These are phyloP conservation scores for Cucurbita moschata DNA, from an alignment of 306 rosid species.

Conservation along the genomic window DNA sequence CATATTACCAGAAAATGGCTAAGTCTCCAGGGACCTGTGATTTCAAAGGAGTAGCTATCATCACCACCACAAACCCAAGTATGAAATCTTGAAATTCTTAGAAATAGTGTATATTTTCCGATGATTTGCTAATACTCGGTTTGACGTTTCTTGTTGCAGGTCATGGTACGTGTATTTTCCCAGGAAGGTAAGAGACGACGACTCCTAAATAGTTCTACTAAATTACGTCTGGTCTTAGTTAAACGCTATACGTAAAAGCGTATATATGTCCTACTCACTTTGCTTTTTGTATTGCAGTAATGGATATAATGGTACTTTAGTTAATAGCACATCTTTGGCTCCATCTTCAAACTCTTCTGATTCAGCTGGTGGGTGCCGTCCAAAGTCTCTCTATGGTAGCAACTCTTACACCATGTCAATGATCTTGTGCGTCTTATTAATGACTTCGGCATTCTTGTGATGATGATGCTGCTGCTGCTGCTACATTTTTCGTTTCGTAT, in stretches of 20 bases:
- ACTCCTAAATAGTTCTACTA: not conserved
- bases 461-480: not conserved
- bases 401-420: not conserved
- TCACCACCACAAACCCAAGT: conserved; percentile 87
- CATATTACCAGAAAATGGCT: conserved; percentile 70
- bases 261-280: not conserved
- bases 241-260: not conserved
- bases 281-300: not conserved
- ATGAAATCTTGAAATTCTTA: conserved; percentile 16
- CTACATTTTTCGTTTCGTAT: not conserved
- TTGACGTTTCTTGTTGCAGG: not conserved
- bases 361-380: not conserved
- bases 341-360: conserved; percentile 4
- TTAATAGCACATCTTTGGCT: conserved; percentile 3
- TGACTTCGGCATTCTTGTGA: not conserved
- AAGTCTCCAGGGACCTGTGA: conserved; percentile 79
- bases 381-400: not conserved
- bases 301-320: not conserved
- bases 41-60: conserved; percentile 78
- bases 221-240: not conserved
- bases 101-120: not conserved
- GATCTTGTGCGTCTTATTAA: not conserved
- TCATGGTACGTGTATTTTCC: conserved; percentile 3
- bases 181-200: not conserved
- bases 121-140: not conserved